Percentiles rank a stretch among this genome's conserved stretches.
Conservation (phyloP, 179 eudicot genomes). For the Drosera spatulata region DNA sequence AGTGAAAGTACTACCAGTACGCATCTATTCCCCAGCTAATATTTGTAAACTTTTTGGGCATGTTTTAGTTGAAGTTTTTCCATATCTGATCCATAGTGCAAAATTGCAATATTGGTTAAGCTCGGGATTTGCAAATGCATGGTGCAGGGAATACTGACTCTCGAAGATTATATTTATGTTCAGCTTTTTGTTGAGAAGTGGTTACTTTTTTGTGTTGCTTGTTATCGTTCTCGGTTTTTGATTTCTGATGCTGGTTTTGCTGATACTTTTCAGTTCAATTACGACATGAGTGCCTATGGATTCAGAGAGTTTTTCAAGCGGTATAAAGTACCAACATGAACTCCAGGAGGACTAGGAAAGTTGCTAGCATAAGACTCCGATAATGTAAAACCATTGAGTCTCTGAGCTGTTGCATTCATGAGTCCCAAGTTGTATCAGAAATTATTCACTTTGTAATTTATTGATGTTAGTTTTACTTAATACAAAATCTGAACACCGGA, state of each 20-base stretch:
- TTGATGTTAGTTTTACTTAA: too few species aligned
- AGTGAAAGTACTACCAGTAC: constrained; percentile 87
- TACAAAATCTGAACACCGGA: too few species aligned
- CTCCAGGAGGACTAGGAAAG: constrained; percentile 10
- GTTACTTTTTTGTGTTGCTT: not conserved
- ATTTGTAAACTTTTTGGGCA: not conserved
- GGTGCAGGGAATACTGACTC: too few species aligned
- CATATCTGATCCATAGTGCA: not conserved
- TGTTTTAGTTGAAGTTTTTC: not conserved
- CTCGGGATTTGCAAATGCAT: too few species aligned
- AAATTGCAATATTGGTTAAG: not conserved
- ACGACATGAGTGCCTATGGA: constrained; percentile 67
- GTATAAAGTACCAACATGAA: constrained; percentile 32
- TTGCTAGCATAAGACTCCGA: not conserved
- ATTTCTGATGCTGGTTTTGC: not conserved
- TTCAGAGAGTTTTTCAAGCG: constrained; percentile 84
- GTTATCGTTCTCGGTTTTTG: not conserved
- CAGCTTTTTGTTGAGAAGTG: not conserved
- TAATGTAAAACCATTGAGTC: not conserved
- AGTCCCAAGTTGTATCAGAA: too few species aligned
- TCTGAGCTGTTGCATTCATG: not conserved
- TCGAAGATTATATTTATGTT: not conserved
- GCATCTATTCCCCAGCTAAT: constrained; percentile 10
- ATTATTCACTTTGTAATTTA: too few species aligned
- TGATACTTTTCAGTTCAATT: constrained; percentile 41